Percentiles rank a stretch among this genome's conserved stretches.
Evolutionary conservation across 441 rosid genomes (phyloP).

Genomic region (Brassica balearica): DNA sequence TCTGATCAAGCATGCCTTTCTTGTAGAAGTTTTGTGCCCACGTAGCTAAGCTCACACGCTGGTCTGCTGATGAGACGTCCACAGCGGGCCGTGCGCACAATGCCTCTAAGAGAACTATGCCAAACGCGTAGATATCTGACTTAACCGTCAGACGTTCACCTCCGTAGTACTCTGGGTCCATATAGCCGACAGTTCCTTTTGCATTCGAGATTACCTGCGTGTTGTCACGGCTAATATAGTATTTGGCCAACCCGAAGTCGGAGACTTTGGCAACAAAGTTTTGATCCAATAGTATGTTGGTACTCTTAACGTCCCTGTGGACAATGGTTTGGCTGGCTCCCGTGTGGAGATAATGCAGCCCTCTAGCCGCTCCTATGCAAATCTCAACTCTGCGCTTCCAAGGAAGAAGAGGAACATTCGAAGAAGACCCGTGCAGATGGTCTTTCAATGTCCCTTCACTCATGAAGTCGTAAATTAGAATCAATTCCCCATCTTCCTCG

Average conservation of each 20-base stretch:
- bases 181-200: conserved; percentile 96
- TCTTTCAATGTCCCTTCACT: conserved; percentile 94
- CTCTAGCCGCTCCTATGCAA: conserved; percentile 70
- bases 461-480: conserved; percentile 96
- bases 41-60: conserved; percentile 97
- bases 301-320: conserved; percentile 97
- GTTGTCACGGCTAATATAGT: conserved; percentile 91
- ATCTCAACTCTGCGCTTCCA: conserved; percentile 97
- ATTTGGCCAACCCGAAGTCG: conserved; percentile 89
- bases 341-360: too few species aligned
- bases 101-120: conserved; percentile 90
- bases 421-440: conserved; percentile 87
- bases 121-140: conserved; percentile 94
- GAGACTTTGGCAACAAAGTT: conserved; percentile 99
- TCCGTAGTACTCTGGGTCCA: conserved; percentile 96
- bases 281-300: conserved; percentile 94
- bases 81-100: conserved; percentile 93
- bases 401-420: conserved; percentile 65
- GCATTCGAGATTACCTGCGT: conserved; percentile 79
- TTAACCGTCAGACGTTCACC: conserved; percentile 93
- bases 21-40: conserved; percentile 96
- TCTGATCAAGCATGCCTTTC: background rate
- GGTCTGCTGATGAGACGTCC: conserved; percentile 84
- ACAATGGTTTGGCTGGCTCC: conserved; percentile 82
- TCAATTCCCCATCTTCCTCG: conserved; percentile 93